Evolutionary conservation across 2,329 filamentous ascomycete species (phyloP), one percentile per base, ranked within the genome.

Genomic region (Aspergillus jensenii): DNA sequence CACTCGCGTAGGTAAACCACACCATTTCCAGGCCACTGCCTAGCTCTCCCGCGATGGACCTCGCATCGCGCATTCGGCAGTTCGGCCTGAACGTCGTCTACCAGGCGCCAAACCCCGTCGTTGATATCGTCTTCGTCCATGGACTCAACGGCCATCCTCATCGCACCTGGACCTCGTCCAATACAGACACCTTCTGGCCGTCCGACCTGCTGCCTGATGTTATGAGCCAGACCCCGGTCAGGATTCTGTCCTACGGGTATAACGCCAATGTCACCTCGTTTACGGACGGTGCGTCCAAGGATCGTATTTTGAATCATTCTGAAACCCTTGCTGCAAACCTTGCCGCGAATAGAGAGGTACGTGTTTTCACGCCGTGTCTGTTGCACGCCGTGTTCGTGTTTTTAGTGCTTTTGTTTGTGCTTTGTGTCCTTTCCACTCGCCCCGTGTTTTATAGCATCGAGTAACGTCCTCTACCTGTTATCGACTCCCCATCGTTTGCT

Each of bases 171-270:
- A 78, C 78, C 1, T 76, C 78, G n/a, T 74, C 76, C 53, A 65
- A 41, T 25, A 56, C 58, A 19, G 81, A 80, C 40, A 78, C 84
- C 31, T 90, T 88, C 73, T 91, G 89, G 89, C 89, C 89, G 0
- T 75, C 79, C 12, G 85, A 90, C 60, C 79, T 91, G 14, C 79
- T 91, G 1, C 88, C 89, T 0, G 69, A 75, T 1, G 81, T 87
- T 2, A 76, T 91, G 15, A 81, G 79, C 53, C 76, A 79, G 9
- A 78, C 79, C 11, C 82, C 82, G 23, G 87, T 86, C 52, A 85
- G 90, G 52, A 78, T 91, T 19, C 74, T 91, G 54, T 87, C 88
- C 1, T 91, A 90, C 68, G 89, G 89, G 23, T 91, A 91, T 70
- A 90, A 91, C 69, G 87, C 88, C 23, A 87, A 90, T 58, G 79